Percentiles rank a stretch among this genome's conserved stretches.
Conservation (phyloP, 2,329 filamentous ascomycete genomes). For the Xylariaceae sp. region DNA sequence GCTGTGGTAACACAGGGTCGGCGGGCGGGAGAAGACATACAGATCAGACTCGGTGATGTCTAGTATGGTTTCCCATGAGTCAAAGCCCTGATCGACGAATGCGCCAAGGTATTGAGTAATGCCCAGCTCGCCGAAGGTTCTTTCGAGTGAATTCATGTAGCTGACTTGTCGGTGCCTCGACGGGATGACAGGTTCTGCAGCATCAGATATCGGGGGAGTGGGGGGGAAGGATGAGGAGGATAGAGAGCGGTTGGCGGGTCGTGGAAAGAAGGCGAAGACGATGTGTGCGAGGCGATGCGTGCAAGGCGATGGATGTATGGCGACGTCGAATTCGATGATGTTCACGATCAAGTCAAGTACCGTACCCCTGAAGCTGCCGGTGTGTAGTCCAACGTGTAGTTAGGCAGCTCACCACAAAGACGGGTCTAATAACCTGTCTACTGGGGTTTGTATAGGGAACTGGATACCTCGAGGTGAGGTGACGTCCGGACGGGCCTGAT, state of each 20-base stretch:
- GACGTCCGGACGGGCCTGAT: not conserved
- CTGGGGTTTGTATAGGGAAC: conserved; percentile 2
- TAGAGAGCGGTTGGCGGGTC: too few relatives aligned
- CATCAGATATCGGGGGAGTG: too few relatives aligned
- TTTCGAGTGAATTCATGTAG: conserved; percentile 59
- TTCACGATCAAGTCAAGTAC: too few relatives aligned
- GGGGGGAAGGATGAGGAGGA: too few relatives aligned
- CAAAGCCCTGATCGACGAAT: conserved; percentile 76
- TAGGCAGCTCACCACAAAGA: conserved; percentile 11
- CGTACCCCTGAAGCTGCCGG: too few relatives aligned
- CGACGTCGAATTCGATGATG: too few relatives aligned
- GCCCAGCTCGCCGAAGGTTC: conserved; percentile 69
- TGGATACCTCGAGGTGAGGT: not conserved
- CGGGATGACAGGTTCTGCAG: not conserved
- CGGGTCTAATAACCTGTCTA: conserved; percentile 29
- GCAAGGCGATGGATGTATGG: too few relatives aligned
- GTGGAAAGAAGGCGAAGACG: too few relatives aligned
- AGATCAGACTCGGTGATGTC: conserved; percentile 83
- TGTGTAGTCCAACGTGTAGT: not conserved
- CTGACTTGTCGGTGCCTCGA: conserved; percentile 18
- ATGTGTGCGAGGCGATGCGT: too few relatives aligned
- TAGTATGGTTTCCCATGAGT: conserved; percentile 77
- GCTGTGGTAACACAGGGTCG: conserved; percentile 3
- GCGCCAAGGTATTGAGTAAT: conserved; percentile 70
- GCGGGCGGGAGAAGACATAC: conserved; percentile 41